phyloP scores from a whole-genome alignment of 768 basidiomycete species.

The Cyclocybe cylindracea region DNA sequence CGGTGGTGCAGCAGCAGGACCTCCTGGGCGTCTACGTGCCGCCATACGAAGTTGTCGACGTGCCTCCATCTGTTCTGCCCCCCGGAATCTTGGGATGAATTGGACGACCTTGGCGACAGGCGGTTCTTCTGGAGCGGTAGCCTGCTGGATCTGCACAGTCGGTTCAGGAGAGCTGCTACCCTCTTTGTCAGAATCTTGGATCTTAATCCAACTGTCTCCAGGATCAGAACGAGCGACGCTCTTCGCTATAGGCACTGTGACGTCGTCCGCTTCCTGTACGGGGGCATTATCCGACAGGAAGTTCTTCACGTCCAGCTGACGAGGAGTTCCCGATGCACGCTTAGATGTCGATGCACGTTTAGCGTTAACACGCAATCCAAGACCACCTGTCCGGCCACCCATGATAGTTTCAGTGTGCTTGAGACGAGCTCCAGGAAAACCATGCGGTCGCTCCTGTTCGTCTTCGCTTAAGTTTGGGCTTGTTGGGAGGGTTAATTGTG shows the following conservation, averaged over 20 bases:
- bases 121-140: slow-evolving; percentile 40
- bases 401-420: slow-evolving; percentile 91
- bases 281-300: slow-evolving; percentile 33
- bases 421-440: slow-evolving; percentile 55
- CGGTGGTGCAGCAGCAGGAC: slow-evolving; percentile 36
- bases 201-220: slow-evolving; percentile 32
- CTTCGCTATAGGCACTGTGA: slow-evolving; percentile 27
- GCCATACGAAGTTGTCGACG: slow-evolving; percentile 66
- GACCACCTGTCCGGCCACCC: slow-evolving; percentile 67
- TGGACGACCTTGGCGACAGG: slow-evolving; percentile 53
- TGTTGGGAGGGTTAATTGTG: slow-evolving; percentile 72
- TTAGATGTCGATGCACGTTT: slow-evolving; percentile 57
- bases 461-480: slow-evolving; percentile 77
- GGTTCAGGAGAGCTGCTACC: slow-evolving; percentile 27
- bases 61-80: slow-evolving; percentile 86
- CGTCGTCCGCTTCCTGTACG: slow-evolving; percentile 32
- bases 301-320: slow-evolving; percentile 35
- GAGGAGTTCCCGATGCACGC: slow-evolving; percentile 42
- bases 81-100: slow-evolving; percentile 79
- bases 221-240: slow-evolving; percentile 24
- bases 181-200: slow-evolving; percentile 22
- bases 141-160: slow-evolving; percentile 41
- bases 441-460: slow-evolving; percentile 52
- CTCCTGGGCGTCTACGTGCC: slow-evolving; percentile 43
- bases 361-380: slow-evolving; percentile 78